Evolutionary conservation across 1,284 basidiomycete species (phyloP), one percentile per base, ranked within the genome.

Genomic region (Wallemia mellicola): DNA sequence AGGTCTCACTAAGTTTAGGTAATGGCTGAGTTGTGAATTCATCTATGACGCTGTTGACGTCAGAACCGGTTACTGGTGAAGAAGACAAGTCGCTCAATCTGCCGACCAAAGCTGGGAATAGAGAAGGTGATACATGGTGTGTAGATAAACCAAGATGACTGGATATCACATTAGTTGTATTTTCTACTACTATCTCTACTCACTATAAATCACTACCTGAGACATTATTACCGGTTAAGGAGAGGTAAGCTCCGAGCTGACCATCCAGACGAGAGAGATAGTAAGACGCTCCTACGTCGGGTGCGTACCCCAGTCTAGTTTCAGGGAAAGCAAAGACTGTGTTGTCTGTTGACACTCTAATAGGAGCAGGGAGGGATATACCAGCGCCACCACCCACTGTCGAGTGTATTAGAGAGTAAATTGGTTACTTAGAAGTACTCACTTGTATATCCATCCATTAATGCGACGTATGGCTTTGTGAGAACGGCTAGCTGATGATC

Each of bases 371-470:
- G n/a, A 83, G 79, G 28, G 81, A 77, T 59, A 98, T 77, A 57
- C 94, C 94, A 28, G 86, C 86, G 58, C 94, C 94, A 61, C 94
- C 94, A 48, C 94, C 94, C 84, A 96, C 88, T 89, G 63, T 33
- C 60, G 61, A 27, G 60, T 59, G 24, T 30, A 55, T 60, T 60
- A 58, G 55, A 63, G 61, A 60, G 59, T 27, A 59, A 61, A 25
- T 60, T 27, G 58, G 19, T 5, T 3, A 15, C 28, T 1, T 2
- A 24, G 25, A 32, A 24, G 62, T 58, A 77, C 84, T 64, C 67
- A 92, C 87, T 85, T 15, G 87, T 89, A 61, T 83, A 77, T 24
- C 91, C 91, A 67, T 95, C 86, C 71, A 96, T 79, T 62, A 98
- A 73, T 56, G 80, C 80, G 38, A 98, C 77, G 69, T 95, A 94